Base-by-base conservation (phyloP, 164 flowering plant genomes). In the Vitis amurensis region DNA sequence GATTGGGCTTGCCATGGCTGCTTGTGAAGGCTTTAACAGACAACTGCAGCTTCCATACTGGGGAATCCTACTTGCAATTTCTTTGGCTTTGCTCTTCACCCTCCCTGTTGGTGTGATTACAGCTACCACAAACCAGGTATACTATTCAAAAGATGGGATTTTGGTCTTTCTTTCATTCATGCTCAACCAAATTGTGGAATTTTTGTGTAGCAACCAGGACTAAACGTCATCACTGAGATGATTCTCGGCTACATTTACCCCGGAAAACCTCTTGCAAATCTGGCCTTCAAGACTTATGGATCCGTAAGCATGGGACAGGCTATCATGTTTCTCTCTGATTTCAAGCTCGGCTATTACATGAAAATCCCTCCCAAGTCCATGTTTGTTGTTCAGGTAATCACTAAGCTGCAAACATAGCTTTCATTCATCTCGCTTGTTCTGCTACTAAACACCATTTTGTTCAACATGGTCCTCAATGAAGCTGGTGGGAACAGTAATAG, bases 321-420 rank as follows among this genome's bases (percentile, higher is more conserved):
- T 1, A 62, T 85, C 17, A 74, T 56, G 55, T 87, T 89, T 52
- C 78, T 90, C 1, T 5, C 53, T 7, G 93, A 87, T 65, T 91
- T 91, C 82, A 91, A 91, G 74, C 78, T 89, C 0, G 97, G 91
- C 1, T 92, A 88, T 62, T 88, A 87, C 79, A 89, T 89, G 97
- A 89, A 89, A 72, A 85, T 91, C 50, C 97, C 93, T 15, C 93
- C 96, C 9, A 85, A 67, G 49, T 79, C 90, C 30, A 84, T 91
- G 93, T 91, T 87, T 66, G 0, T 84, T 10, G 91, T 76, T 31
- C 97, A 91, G 95, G 95, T 88, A 83, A 66, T 37, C 44, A 37
- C 44, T 6, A 37, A 37, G 44, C 44, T 37, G 44, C 7, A 37
- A 37, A 37, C 44, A 37, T 37, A 37, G 44, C 44, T 37, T 53